phyloP scores from a whole-genome alignment of 306 rosid species.

The Ormosia semicastrata region DNA sequence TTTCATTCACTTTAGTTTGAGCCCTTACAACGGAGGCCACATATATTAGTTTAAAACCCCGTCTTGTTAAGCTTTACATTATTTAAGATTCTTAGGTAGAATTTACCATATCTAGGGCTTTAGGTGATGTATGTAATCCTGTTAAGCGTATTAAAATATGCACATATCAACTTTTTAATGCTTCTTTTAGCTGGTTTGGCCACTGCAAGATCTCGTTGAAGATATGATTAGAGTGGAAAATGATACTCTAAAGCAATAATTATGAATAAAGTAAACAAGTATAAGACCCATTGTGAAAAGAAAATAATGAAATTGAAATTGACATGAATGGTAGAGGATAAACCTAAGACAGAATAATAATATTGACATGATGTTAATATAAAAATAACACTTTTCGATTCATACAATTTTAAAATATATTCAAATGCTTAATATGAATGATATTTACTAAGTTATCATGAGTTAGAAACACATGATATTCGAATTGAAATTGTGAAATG shows the following conservation, averaged over 20 bases:
- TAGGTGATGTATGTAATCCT: no score
- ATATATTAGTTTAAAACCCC: neutral
- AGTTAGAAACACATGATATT: no score
- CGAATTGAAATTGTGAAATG: no score
- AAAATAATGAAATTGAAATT: neutral
- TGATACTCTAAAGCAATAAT: neutral
- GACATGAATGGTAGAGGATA: conserved; percentile 28
- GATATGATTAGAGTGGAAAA: conserved; percentile 40
- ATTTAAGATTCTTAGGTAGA: no score
- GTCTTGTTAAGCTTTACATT: neutral
- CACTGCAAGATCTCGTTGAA: conserved; percentile 32
- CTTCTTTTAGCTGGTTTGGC: conserved; percentile 16
- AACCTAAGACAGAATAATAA: neutral
- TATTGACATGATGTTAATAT: neutral
- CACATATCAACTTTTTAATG: neutral
- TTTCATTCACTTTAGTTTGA: conserved; percentile 14
- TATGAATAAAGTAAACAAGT: conserved; percentile 29
- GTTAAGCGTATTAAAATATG: neutral
- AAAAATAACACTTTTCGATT: no score
- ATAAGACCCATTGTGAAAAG: neutral
- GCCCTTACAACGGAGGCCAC: neutral
- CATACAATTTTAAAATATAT: no score
- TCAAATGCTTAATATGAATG: no score
- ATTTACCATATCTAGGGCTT: no score
- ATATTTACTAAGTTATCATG: no score